Percentiles rank a stretch among this genome's conserved stretches.
phyloP scores from a whole-genome alignment of 805 yeast genomes.

The Tetrapisispora fleetii region DNA sequence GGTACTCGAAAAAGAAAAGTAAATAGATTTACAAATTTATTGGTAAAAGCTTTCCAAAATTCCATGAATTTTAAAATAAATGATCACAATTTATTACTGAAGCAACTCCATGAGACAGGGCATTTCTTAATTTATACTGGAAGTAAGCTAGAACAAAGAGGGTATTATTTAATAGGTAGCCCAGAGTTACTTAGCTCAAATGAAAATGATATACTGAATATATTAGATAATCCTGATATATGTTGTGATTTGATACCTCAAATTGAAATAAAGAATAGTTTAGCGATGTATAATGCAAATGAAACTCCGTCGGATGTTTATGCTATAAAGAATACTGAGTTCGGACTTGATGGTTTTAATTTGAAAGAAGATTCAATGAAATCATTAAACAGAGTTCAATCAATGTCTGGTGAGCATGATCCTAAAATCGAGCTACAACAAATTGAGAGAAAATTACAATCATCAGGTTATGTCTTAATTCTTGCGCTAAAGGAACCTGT shows the following conservation, averaged over 20 bases:
- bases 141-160: conserved; percentile 53
- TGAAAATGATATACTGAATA: conserved; percentile 35
- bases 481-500: conserved; percentile 75
- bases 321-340: conserved; percentile 23
- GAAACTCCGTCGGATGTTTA: conserved; percentile 17
- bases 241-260: conserved; percentile 39
- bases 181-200: conserved; percentile 31
- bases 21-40: conserved; percentile 60
- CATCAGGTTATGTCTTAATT: conserved; percentile 56
- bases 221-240: conserved; percentile 38
- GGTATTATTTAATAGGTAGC: conserved; percentile 74
- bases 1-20: conserved; percentile 75
- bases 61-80: conserved; percentile 52
- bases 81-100: conserved; percentile 43
- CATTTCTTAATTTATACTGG: conserved; percentile 75
- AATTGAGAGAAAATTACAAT: conserved; percentile 22
- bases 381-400: conserved; percentile 6
- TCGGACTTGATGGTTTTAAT: conserved; percentile 20
- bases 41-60: conserved; percentile 65
- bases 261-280: conserved; percentile 23
- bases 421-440: conserved; percentile 22
- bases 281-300: conserved; percentile 18
- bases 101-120: conserved; percentile 48
- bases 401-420: conserved; percentile 11
- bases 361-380: conserved; percentile 6